Percentiles rank a stretch among this genome's conserved stretches.
phyloP scores from a whole-genome alignment of 116 monocot genomes.

The Papilionanthe hybrid region DNA sequence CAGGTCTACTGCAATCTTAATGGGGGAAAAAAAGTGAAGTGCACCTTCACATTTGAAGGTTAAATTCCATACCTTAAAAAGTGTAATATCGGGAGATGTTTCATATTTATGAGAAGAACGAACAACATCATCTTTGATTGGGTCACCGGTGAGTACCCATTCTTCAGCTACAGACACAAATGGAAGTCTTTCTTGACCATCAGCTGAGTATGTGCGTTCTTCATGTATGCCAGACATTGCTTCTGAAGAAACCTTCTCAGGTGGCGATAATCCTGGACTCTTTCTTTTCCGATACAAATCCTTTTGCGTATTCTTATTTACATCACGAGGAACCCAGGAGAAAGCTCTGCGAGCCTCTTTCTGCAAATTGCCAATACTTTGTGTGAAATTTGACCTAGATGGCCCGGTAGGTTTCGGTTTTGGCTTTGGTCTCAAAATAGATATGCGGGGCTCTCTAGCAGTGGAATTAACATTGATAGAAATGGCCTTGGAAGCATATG shows the following conservation, averaged over 20 bases:
- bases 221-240: constrained; percentile 60
- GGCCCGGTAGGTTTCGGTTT: constrained; percentile 42
- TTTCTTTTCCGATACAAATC: constrained; percentile 76
- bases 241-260: constrained; percentile 62
- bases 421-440: constrained; percentile 59
- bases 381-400: constrained; percentile 56
- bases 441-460: constrained; percentile 59
- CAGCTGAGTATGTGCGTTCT: constrained; percentile 45
- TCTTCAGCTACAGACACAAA: constrained; percentile 70
- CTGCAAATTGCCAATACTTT: constrained; percentile 74
- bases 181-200: constrained; percentile 76
- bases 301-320: constrained; percentile 49
- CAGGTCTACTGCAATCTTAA: not conserved
- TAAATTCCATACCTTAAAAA: constrained; percentile 64
- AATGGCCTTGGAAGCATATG: constrained; percentile 85
- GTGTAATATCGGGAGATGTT: constrained; percentile 88
- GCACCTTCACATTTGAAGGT: not conserved
- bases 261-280: constrained; percentile 44
- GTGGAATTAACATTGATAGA: constrained; percentile 49
- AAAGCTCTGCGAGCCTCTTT: constrained; percentile 88
- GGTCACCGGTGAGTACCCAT: constrained; percentile 85
- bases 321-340: constrained; percentile 83
- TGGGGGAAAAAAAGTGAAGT: no score
- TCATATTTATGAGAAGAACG: constrained; percentile 82
- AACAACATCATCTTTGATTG: constrained; percentile 58